Conservation (phyloP, 2,329 filamentous ascomycete genomes). For the Ophiostoma ulmi region DNA sequence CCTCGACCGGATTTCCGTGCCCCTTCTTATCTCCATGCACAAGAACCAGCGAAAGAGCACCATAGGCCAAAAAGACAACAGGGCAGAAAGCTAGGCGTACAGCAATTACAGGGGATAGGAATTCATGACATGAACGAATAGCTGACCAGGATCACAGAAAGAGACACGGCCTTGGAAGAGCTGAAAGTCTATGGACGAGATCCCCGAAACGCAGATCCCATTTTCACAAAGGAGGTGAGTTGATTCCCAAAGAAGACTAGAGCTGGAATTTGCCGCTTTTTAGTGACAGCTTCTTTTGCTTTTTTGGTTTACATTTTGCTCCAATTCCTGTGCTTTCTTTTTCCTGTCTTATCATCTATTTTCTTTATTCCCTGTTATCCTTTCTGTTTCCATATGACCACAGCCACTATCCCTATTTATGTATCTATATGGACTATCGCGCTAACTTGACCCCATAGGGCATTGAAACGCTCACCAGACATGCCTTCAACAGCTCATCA, state of each 20-base stretch:
- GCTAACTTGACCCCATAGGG: conserved; percentile 48
- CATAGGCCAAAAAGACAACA: neutral
- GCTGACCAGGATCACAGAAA: conserved; percentile 45
- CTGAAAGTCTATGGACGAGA: conserved; percentile 76
- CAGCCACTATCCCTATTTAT: neutral
- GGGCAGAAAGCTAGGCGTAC: neutral
- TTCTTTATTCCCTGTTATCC: neutral
- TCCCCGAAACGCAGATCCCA: conserved; percentile 66
- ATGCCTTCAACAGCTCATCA: conserved; percentile 66
- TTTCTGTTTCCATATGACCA: neutral
- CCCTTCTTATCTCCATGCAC: neutral
- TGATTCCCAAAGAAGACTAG: neutral
- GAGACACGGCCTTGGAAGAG: conserved; percentile 56
- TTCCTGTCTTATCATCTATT: neutral
- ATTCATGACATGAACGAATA: neutral
- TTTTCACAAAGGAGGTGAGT: conserved; percentile 72
- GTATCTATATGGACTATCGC: neutral
- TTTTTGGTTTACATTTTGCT: neutral
- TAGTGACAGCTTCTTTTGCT: neutral
- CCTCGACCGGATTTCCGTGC: neutral
- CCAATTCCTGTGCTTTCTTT: neutral
- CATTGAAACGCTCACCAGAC: conserved; percentile 63
- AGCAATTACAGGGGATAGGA: neutral
- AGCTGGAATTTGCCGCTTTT: neutral
- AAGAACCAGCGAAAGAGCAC: neutral